phyloP scores from a whole-genome alignment of 495 filamentous ascomycete genomes.

The Podospora comata region DNA sequence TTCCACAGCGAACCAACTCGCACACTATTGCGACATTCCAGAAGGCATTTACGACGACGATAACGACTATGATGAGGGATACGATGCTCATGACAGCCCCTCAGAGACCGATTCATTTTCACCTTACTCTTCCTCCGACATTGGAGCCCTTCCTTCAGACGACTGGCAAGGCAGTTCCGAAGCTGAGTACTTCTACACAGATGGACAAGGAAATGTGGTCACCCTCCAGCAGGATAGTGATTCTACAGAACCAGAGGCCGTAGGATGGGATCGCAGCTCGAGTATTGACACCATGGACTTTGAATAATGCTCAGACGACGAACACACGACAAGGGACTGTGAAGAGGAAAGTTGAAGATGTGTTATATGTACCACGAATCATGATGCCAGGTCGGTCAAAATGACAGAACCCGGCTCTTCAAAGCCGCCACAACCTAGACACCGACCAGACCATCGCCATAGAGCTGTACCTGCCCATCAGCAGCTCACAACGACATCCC shows the following conservation, averaged over 20 bases:
- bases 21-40: background rate
- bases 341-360: constrained; percentile 9
- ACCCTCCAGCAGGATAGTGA: constrained; percentile 9
- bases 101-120: background rate
- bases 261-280: background rate
- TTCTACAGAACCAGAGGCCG: background rate
- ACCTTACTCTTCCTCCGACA: background rate
- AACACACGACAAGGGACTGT: constrained; percentile 1
- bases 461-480: background rate
- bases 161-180: constrained; percentile 18
- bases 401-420: background rate
- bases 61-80: background rate
- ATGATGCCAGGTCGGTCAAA: constrained; percentile 11
- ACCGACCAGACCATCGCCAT: background rate
- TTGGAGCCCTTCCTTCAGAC: background rate
- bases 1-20: background rate
- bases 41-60: background rate
- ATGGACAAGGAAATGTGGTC: constrained; percentile 26
- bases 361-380: constrained; percentile 24
- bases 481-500: no score
- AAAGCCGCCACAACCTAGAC: background rate
- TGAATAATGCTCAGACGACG: background rate
- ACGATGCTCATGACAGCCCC: background rate
- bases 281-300: background rate
- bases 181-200: constrained; percentile 31